Evolutionary conservation across 306 rosid species (phyloP), one percentile per base, ranked within the genome.

Genomic region (Boehmeria nivea): DNA sequence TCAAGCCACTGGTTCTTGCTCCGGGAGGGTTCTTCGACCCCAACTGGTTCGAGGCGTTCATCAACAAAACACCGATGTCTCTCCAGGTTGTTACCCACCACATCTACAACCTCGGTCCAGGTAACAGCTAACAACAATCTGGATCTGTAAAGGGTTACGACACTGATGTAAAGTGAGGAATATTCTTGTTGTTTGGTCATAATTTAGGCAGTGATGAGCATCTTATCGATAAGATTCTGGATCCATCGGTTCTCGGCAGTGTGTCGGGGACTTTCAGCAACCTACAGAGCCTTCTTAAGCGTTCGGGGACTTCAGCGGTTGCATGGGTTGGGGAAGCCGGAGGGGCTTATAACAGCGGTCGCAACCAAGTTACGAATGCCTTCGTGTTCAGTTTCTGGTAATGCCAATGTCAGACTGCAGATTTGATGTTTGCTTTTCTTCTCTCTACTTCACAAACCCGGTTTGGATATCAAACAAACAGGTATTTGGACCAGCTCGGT

Each of bases 291-390:
- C 27, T 80, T 48, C 51, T 82, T 14, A 50, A 39, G 66, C 78
- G 22, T 19, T 65, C 83, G 55, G 46, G 61, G 43, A 72, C 60
- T 55, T 55, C 74, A 15, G 85, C 79, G 24, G 58, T 48, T 40
- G 78, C 85, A 22, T 86, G 95, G 89, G 89, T 86, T 72, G 87
- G 89, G 39, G 95, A 86, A 74, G 65, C 89, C 4, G 95, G 95
- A 62, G 95, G 95, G 42, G 83, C 95, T 53, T 82, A 75, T 72
- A 75, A 80, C 52, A 86, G 95, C 57, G 95, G 89, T 43, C 85
- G 56, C 57, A 74, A 77, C 68, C 89, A 62, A 43, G 87, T 82
- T 18, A 74, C 89, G 0, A 82, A 86, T 80, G 83, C 95, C 25
- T 82, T 80, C 71, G 87, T 77, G 38, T 77, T 66, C 22, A 82